Evolutionary conservation across 1,284 basidiomycete genomes (phyloP).

Genomic region (Cryptococcus depauperatus): DNA sequence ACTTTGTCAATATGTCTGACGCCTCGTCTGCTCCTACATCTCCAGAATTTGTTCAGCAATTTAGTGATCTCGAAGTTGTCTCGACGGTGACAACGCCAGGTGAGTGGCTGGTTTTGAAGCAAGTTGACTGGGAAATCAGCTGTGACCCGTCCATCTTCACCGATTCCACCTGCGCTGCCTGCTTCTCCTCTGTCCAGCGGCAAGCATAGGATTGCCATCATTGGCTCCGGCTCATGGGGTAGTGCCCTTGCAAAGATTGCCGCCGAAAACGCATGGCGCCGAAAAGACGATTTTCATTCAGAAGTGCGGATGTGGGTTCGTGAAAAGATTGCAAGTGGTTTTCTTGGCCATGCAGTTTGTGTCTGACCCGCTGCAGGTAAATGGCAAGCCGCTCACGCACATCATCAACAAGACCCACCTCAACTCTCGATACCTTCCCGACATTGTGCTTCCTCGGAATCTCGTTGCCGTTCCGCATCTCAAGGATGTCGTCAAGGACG

Average conservation of each 20-base stretch:
- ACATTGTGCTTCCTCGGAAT: constrained; percentile 50
- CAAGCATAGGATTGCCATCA: constrained; percentile 52
- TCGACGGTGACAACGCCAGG: constrained; percentile 40
- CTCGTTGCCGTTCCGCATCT: constrained; percentile 50
- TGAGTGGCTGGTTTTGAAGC: constrained; percentile 7
- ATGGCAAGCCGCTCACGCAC: constrained; percentile 51
- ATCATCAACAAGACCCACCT: constrained; percentile 53
- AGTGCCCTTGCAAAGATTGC: constrained; percentile 54
- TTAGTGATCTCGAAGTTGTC: constrained; percentile 29
- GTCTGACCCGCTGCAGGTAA: constrained; percentile 36
- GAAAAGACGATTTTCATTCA: constrained; percentile 44
- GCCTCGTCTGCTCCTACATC: constrained; percentile 27
- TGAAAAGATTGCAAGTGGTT: constrained; percentile 42
- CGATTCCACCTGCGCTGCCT: constrained; percentile 27
- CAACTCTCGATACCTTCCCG: constrained; percentile 53
- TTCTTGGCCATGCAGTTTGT: background rate
- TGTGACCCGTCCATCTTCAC: constrained; percentile 36
- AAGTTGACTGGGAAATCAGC: constrained; percentile 11
- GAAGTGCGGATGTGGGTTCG: constrained; percentile 52
- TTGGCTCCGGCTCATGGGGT: constrained; percentile 52
- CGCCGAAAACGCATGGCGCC: constrained; percentile 47
- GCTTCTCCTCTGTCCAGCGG: constrained; percentile 36
- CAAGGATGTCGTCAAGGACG: constrained; percentile 49
- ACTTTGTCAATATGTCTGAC: constrained; percentile 23
- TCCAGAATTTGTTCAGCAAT: constrained; percentile 18